Base-by-base conservation (phyloP, 805 yeast genomes). In the Debaryomyces prosopidis region DNA sequence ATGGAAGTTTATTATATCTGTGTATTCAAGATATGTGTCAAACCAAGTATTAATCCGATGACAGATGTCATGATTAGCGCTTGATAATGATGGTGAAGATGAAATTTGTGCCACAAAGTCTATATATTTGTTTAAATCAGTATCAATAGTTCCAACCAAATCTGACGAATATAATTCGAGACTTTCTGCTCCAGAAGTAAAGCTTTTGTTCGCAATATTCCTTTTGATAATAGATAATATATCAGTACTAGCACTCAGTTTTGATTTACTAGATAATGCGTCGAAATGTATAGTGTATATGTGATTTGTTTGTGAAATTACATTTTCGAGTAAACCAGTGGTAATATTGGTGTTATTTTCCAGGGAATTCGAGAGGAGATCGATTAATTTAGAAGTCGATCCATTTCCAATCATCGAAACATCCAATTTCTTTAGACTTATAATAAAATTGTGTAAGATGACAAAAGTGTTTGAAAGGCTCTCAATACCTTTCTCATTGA, bases 41-140 rank as follows among this genome's bases (percentile, higher is more conserved):
- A 58, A 57, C 63, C 63, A 58, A 4, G 5, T 26, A 20, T 49
- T 43, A 18, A 58, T 42, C 15, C 12, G 10, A 26, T 40, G 47
- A 12, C 39, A 40, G 7, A 42, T 14, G 20, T 49, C 51, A 7
- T 43, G 36, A 5, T 33, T 11, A 8, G 45, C 14, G 5, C 32
- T 33, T 4, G 37, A 16, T 37, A 46, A 20, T 3, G 53, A 46
- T 8, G 45, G 46, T 7, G 53, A 34, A 3, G 47, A 33, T n/a
- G 43, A 40, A 12, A 18, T 23, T n/a, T 48, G 43, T 2, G 52
- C 40, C 0, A 57, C 35, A 11, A 41, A 36, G 11, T 51, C 47
- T 26, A 69, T 59, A 44, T 71, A 71, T 8, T 44, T 32, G 15
- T 59, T 60, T 39, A 68, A 49, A 43, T 68, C 61, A 9, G 45